Conservation (phyloP, 169 alveolate genomes). For the Toxoplasma gondii region DNA sequence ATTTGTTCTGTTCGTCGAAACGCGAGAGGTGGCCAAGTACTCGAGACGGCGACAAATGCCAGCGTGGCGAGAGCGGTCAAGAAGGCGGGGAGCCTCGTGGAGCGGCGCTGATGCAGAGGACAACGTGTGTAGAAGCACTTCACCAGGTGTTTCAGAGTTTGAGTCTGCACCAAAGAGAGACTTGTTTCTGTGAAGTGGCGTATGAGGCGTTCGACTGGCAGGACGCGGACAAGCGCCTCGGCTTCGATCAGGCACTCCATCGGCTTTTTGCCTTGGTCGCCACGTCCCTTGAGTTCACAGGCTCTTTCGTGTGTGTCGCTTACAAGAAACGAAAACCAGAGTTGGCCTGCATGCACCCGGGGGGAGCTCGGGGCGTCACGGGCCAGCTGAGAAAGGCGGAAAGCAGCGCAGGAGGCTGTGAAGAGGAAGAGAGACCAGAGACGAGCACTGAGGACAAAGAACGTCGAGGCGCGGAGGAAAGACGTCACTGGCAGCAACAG, state of each 20-base stretch:
- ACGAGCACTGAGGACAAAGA: no score
- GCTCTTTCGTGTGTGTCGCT: conserved; percentile 27
- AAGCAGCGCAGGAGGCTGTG: neutral
- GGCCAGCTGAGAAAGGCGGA: neutral
- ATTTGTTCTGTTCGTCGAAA: no score
- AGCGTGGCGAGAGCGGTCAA: no score
- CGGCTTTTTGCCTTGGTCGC: conserved; percentile 37
- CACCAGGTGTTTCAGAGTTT: neutral
- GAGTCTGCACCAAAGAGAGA: neutral
- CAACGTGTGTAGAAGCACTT: neutral
- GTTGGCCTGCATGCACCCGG: neutral
- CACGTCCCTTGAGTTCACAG: conserved; percentile 49
- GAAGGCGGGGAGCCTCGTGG: neutral
- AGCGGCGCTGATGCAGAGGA: neutral
- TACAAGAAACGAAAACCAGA: neutral
- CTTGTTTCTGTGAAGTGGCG: conserved; percentile 14
- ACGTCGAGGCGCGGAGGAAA: no score
- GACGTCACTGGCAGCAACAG: no score
- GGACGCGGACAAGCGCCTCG: conserved; percentile 36
- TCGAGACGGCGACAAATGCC: no score
- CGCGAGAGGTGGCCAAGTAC: no score
- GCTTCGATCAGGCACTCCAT: conserved; percentile 51
- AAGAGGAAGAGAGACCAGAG: neutral
- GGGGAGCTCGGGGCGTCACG: neutral
- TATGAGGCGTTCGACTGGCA: conserved; percentile 62